Conservation (phyloP, 345 rosid species). For the Odontarrhena argentea region DNA sequence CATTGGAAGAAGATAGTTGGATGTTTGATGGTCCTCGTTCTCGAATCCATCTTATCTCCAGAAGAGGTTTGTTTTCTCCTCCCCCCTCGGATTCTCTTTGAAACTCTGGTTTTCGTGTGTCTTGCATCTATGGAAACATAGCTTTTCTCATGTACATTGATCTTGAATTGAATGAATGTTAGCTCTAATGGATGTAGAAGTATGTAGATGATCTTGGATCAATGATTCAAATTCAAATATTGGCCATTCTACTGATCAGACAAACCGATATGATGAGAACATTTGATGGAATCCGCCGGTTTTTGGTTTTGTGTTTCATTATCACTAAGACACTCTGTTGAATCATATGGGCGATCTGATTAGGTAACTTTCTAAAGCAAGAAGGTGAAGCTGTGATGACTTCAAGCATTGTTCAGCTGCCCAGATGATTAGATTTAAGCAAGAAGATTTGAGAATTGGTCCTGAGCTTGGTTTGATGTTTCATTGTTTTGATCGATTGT, state of each 20-base stretch:
- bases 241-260: neutral
- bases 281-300: neutral
- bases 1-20: constrained; percentile 93
- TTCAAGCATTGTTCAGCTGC: constrained; percentile 29
- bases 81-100: neutral
- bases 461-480: neutral
- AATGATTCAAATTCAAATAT: neutral
- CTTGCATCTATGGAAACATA: neutral
- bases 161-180: neutral
- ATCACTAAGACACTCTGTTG: neutral
- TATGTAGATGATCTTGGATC: too few relatives aligned
- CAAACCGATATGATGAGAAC: neutral
- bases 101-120: neutral
- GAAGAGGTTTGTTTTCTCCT: constrained; percentile 54
- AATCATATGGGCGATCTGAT: constrained; percentile 3
- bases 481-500: neutral
- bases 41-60: constrained; percentile 71
- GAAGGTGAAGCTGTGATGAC: constrained; percentile 22
- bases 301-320: neutral
- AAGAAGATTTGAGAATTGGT: neutral
- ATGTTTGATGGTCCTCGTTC: constrained; percentile 93
- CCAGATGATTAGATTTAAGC: constrained; percentile 29
- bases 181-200: neutral
- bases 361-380: constrained; percentile 36
- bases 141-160: neutral